Evolutionary conservation across 345 rosid genomes (phyloP).

Genomic region (Orychophragmus violaceus): DNA sequence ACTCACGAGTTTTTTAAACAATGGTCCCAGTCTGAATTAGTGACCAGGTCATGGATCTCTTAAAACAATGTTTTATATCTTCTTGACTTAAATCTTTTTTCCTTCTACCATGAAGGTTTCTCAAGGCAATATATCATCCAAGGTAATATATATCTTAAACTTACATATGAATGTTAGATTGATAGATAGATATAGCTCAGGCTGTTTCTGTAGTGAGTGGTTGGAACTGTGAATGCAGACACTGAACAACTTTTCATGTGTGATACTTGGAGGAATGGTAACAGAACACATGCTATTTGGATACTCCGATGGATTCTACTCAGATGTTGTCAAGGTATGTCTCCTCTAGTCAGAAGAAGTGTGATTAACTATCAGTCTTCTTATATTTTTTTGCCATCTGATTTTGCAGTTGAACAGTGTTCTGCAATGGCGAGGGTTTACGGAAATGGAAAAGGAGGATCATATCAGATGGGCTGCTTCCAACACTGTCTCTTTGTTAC

Average conservation of each 20-base stretch:
- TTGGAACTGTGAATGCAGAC: conserved; percentile 4
- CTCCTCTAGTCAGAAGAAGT: neutral
- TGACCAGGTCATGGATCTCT: neutral
- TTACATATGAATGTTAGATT: neutral
- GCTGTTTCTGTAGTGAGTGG: neutral
- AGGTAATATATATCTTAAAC: conserved; percentile 20
- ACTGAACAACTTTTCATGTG: conserved; percentile 40
- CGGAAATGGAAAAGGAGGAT: conserved; percentile 22
- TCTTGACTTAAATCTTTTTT: neutral
- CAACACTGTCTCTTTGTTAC: conserved; percentile 33
- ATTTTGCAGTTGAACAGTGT: conserved; percentile 38
- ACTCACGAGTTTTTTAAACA: neutral
- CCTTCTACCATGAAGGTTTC: conserved; percentile 19
- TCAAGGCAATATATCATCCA: conserved; percentile 39
- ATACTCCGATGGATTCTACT: conserved; percentile 39
- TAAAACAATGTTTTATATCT: neutral
- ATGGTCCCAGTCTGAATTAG: neutral
- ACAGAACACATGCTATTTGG: conserved; percentile 48
- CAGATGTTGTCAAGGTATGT: conserved; percentile 45
- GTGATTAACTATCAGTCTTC: neutral
- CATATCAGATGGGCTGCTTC: conserved; percentile 47
- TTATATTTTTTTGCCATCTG: neutral
- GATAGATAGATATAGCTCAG: neutral
- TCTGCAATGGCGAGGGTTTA: conserved; percentile 34
- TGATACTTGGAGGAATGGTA: conserved; percentile 48